Conservation (phyloP, 2,329 filamentous ascomycete species). For the Botryotinia convoluta region DNA sequence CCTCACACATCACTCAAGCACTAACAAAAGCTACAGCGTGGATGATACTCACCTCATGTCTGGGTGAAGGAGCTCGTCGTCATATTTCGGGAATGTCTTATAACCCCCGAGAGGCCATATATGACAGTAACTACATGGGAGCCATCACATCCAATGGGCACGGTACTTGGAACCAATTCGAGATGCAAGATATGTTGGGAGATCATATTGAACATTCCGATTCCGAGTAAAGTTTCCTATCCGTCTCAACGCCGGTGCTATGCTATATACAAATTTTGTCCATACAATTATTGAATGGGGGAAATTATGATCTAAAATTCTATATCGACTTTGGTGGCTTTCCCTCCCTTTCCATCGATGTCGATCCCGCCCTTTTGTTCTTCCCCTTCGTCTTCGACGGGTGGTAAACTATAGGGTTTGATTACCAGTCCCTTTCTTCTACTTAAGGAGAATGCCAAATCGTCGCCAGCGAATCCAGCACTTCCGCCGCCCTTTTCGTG, state of each 20-base stretch:
- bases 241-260: constrained; percentile 15
- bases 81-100: constrained; percentile 30
- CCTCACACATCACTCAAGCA: neutral
- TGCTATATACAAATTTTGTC: neutral
- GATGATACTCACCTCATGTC: constrained; percentile 39
- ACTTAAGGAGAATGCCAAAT: constrained; percentile 88
- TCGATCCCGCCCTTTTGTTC: constrained; percentile 34
- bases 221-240: constrained; percentile 3
- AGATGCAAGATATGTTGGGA: constrained; percentile 39
- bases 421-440: constrained; percentile 77
- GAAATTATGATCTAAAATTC: constrained; percentile 32
- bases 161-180: constrained; percentile 39
- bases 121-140: constrained; percentile 37
- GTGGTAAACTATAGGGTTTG: constrained; percentile 84
- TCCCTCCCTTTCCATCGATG: constrained; percentile 33
- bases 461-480: constrained; percentile 68
- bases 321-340: constrained; percentile 38
- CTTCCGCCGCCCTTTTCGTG: constrained; percentile 86
- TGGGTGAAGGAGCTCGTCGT: constrained; percentile 36
- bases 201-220: constrained; percentile 29
- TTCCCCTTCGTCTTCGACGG: constrained; percentile 62
- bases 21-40: constrained; percentile 30
- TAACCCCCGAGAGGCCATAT: constrained; percentile 35
- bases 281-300: neutral
- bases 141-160: constrained; percentile 37